phyloP scores from a whole-genome alignment of 106 monocot genomes.

The Cymbidium sinense region DNA sequence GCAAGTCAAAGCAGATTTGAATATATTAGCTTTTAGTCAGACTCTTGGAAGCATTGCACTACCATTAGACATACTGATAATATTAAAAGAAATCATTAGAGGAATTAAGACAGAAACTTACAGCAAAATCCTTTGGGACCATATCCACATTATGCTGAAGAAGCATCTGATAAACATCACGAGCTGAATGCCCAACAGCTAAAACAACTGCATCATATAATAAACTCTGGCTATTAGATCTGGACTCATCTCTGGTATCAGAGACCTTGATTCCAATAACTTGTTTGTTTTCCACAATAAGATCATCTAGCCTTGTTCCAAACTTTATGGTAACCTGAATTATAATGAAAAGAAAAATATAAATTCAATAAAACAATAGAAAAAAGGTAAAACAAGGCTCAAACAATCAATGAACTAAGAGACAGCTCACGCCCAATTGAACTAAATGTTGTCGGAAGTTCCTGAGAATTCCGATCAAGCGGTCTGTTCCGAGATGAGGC shows the following conservation, averaged over 20 bases:
- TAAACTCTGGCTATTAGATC: constrained; percentile 32
- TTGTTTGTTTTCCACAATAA: constrained; percentile 66
- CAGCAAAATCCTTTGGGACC: constrained; percentile 86
- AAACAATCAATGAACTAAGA: background rate
- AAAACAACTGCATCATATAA: constrained; percentile 81
- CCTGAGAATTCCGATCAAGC: constrained; percentile 66
- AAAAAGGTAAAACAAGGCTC: background rate
- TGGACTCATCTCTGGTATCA: constrained; percentile 29
- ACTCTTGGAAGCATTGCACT: background rate
- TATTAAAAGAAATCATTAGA: too few relatives aligned
- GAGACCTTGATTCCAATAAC: constrained; percentile 66
- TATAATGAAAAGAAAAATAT: constrained; percentile 7
- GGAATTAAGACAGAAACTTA: constrained; percentile 34
- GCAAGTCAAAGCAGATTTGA: background rate
- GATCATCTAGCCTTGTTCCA: constrained; percentile 75
- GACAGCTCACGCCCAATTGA: constrained; percentile 68
- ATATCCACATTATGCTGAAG: constrained; percentile 58
- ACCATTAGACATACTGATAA: background rate
- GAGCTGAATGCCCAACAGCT: constrained; percentile 95
- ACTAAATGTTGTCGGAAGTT: constrained; percentile 78
- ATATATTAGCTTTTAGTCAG: background rate
- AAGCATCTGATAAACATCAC: constrained; percentile 92
- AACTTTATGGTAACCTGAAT: constrained; percentile 77
- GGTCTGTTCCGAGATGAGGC: constrained; percentile 94
- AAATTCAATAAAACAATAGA: background rate